Evolutionary conservation across 2,329 filamentous ascomycete species (phyloP), one percentile per base, ranked within the genome.

Genomic region (Seiridium unicorne): DNA sequence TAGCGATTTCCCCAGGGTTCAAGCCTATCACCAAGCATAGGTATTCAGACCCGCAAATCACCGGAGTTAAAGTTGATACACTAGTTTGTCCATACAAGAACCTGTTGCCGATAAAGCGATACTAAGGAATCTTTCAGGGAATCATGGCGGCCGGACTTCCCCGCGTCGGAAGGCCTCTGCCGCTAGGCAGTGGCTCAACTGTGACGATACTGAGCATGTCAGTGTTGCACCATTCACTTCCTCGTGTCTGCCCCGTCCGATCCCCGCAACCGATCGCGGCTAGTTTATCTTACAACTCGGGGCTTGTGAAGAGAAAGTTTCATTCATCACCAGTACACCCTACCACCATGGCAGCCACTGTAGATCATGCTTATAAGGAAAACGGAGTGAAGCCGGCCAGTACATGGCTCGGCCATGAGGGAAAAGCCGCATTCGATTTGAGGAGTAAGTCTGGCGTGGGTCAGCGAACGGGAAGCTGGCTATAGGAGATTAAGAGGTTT

Each of bases 351-450:
- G 8, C 58, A 38, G 11, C 44, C 31, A 42, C 57, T 40, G 47
- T 42, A 60, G 53, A 53, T 13, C 63, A 61, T 44, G 26, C 18
- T 8, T 49, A 61, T 31, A 26, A 31, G 13, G 8, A 26, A 13
- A 47, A 58, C 32, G 32, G 54, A 63, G 38, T 38, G 11, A 54
- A 36, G 31, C 10, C 32, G 48, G 36, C 66, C 38, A 64, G 57
- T 44, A 72, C 60, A 51, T 73, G 71, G 71, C 34, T 72, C 34
- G 71, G 71, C 42, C 62, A 66, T 44, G 51, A 65, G 54, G 71
- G 71, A 49, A 67, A 70, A 35, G 71, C 69, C 40, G 69, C 70
- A 58, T 68, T 73, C 48, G 70, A 73, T 58, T 55, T 73, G 7
- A 63, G 70, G 60, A 73, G 70, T 73, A 62, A 66, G 66, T 68